Conservation (phyloP, 768 basidiomycete genomes). For the Hortiboletus campestris region DNA sequence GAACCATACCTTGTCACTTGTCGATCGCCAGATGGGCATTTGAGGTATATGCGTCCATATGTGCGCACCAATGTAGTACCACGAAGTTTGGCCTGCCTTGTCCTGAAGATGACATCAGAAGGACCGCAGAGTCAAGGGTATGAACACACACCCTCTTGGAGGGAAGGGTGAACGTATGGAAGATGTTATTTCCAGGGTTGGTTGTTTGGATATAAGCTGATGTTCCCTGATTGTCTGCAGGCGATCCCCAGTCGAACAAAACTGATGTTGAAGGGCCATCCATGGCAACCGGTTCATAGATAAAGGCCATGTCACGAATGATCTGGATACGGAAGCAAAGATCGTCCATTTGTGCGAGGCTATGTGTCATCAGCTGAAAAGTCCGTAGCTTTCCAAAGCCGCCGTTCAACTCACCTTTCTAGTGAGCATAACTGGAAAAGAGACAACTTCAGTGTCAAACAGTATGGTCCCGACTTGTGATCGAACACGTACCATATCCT, state of each 20-base stretch:
- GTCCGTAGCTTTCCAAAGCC: background rate
- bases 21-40: constrained; percentile 39
- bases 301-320: constrained; percentile 41
- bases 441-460: background rate
- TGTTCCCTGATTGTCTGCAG: constrained; percentile 33
- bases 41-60: constrained; percentile 38
- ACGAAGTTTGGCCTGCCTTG: constrained; percentile 22
- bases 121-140: background rate
- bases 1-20: constrained; percentile 34
- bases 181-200: constrained; percentile 21
- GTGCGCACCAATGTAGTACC: constrained; percentile 54
- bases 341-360: constrained; percentile 36
- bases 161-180: constrained; percentile 55
- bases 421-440: constrained; percentile 27
- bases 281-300: constrained; percentile 55
- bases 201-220: constrained; percentile 33
- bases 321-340: constrained; percentile 46
- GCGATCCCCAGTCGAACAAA: constrained; percentile 53
- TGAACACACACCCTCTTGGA: constrained; percentile 38
- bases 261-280: constrained; percentile 44
- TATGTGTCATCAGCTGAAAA: constrained; percentile 13
- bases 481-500: constrained; percentile 40
- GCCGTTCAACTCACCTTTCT: constrained; percentile 22
- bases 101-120: constrained; percentile 30
- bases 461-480: background rate